Conservation (phyloP, 345 rosid species). For the Salix koriyanagi region DNA sequence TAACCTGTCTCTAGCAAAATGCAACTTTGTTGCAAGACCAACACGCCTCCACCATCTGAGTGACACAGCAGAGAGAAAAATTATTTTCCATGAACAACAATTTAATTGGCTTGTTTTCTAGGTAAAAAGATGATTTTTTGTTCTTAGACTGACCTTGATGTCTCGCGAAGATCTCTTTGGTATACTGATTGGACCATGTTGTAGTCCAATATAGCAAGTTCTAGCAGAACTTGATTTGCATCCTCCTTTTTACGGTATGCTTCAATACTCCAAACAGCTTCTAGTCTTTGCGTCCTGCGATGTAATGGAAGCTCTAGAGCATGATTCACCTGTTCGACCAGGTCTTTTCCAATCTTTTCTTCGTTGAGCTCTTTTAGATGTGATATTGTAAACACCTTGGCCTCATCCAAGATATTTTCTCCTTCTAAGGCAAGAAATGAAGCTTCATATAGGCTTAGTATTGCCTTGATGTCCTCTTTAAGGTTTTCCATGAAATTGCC, state of each 20-base stretch:
- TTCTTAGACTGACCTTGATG: constrained; percentile 7
- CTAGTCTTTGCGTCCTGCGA: constrained; percentile 5
- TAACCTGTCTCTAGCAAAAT: constrained; percentile 16
- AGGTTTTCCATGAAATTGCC: constrained; percentile 24
- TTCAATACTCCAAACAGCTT: constrained; percentile 23
- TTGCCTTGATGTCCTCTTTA: constrained; percentile 5
- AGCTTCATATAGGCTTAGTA: constrained; percentile 31
- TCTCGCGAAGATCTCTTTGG: constrained; percentile 17
- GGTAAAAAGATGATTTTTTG: neutral
- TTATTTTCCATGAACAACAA: neutral
- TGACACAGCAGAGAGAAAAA: neutral
- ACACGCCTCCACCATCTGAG: constrained; percentile 23
- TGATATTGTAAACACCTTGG: neutral
- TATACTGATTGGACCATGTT: constrained; percentile 16
- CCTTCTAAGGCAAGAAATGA: constrained; percentile 4
- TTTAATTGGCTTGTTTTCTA: neutral
- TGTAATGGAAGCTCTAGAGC: constrained; percentile 19
- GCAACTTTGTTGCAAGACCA: constrained; percentile 12
- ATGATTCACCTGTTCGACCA: constrained; percentile 2
- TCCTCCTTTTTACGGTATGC: constrained; percentile 2
- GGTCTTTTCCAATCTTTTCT: neutral
- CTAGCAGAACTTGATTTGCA: constrained; percentile 4
- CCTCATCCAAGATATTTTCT: constrained; percentile 6
- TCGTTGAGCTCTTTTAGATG: neutral
- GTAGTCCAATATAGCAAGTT: constrained; percentile 22